phyloP scores from a whole-genome alignment of 805 yeast genomes.

The Henningerozyma blattae region DNA sequence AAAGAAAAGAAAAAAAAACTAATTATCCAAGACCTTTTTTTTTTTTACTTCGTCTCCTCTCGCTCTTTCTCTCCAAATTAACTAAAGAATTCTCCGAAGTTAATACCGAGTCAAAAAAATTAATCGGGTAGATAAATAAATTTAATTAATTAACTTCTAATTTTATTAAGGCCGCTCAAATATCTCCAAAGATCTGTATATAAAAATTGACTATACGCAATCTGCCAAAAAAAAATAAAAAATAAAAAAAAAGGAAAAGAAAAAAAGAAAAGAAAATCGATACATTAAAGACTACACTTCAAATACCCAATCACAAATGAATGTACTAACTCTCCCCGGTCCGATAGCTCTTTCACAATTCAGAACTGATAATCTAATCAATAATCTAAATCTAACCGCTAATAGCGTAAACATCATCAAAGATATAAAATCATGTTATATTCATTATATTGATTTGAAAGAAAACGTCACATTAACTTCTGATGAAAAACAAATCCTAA shows the following conservation, averaged over 20 bases:
- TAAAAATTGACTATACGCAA: too few species aligned
- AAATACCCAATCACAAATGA: conserved; percentile 14
- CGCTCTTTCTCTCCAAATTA: too few species aligned
- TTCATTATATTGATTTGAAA: conserved; percentile 64
- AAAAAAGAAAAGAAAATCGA: too few species aligned
- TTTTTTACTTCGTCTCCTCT: too few species aligned
- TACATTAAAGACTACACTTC: background rate
- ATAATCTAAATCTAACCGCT: conserved; percentile 61
- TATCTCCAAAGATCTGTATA: background rate
- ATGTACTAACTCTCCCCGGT: conserved; percentile 59
- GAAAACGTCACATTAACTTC: conserved; percentile 23
- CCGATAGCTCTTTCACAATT: conserved; percentile 83
- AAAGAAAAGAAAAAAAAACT: too few species aligned
- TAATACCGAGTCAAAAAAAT: too few species aligned
- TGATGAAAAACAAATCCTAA: conserved; percentile 36
- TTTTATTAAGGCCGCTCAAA: background rate
- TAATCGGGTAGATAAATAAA: too few species aligned
- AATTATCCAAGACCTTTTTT: too few species aligned
- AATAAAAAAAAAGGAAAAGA: too few species aligned
- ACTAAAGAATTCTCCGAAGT: too few species aligned
- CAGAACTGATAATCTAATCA: conserved; percentile 61
- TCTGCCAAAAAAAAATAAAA: too few species aligned
- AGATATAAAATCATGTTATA: conserved; percentile 59
- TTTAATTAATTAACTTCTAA: background rate
- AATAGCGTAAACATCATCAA: conserved; percentile 45